Evolutionary conservation across 257 asterid genomes (phyloP), one percentile per base, ranked within the genome.

Genomic region (Gynochthodes officinalis): DNA sequence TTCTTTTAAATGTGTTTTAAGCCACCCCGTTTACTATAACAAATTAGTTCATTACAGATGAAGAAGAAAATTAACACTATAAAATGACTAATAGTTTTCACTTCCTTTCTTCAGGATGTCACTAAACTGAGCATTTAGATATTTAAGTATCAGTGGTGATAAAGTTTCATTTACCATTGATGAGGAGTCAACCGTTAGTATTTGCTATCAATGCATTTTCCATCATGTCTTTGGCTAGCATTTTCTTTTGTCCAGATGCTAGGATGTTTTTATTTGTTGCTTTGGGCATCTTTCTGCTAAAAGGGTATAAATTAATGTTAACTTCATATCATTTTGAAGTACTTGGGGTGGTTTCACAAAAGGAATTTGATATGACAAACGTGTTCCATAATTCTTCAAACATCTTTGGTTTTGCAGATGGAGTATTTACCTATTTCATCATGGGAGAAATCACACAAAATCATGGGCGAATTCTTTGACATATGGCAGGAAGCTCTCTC

Each of bases 361-460:
- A 19, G 46, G 69, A 27, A 59, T 23, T 27, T 48, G 54, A 12
- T 48, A 21, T 57, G 42, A 19, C 68, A 60, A 69, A 16, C 18
- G 1, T 30, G 48, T 11, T 23, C 33, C 35, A 19, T 10, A 39
- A n/a, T 13, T 32, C 33, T 39, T 75, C 27, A 71, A 40, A 16
- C 19, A 23, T 60, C 74, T n/a, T 57, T 73, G 69, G 19, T 55
- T 63, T 87, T 83, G 87, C 91, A 94, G 99, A 89, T 94, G 93
- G 97, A 94, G 84, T 91, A 90, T 77, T 85, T 84, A 39, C 97
- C 98, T 23, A 82, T 91, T 46, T 95, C 97, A 61, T 92, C 98
- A 21, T 90, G 99, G 98, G 89, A 84, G 71, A 92, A 87, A 74
- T 88, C 98, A 0, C 99, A 89, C 63, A 80, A 89, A 70, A 77